Conservation (phyloP, 2,329 filamentous ascomycete genomes). For the Fusarium graminum region DNA sequence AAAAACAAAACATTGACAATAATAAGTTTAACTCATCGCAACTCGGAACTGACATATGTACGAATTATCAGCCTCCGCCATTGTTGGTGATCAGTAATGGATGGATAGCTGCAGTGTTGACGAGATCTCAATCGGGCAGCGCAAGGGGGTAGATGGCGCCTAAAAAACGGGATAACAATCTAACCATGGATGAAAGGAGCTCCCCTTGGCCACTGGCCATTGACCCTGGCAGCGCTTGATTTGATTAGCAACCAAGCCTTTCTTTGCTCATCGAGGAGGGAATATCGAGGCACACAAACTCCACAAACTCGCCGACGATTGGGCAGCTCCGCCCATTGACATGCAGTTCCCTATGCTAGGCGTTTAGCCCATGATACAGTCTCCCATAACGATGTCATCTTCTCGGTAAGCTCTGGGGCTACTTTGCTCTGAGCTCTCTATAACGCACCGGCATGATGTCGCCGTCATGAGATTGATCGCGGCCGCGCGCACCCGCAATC, state of each 20-base stretch:
- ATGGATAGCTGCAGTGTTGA: conserved; percentile 34
- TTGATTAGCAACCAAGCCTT: conserved; percentile 43
- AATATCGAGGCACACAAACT: conserved; percentile 18
- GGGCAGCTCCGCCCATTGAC: conserved; percentile 28
- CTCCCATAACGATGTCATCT: conserved; percentile 11
- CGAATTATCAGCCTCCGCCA: background rate
- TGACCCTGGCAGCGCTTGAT: conserved; percentile 43
- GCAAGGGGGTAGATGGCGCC: conserved; percentile 40
- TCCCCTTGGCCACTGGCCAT: conserved; percentile 18
- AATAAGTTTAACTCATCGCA: background rate
- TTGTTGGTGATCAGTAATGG: conserved; percentile 2
- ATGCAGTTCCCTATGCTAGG: conserved; percentile 22
- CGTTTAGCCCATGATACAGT: conserved; percentile 26
- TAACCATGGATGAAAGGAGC: conserved; percentile 9
- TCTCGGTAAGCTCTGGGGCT: too few relatives aligned
- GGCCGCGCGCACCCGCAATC: conserved; percentile 26
- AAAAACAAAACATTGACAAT: conserved; percentile 1
- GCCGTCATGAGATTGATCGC: conserved; percentile 42
- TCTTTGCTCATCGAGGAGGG: conserved; percentile 25
- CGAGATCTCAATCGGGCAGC: conserved; percentile 48
- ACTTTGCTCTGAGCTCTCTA: background rate
- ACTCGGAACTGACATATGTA: background rate
- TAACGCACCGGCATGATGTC: conserved; percentile 31
- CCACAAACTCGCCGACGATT: conserved; percentile 40
- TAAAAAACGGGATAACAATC: conserved; percentile 14